Percentiles rank a stretch among this genome's conserved stretches.
Evolutionary conservation across 345 rosid genomes (phyloP).

Genomic region (Gossypium australe): DNA sequence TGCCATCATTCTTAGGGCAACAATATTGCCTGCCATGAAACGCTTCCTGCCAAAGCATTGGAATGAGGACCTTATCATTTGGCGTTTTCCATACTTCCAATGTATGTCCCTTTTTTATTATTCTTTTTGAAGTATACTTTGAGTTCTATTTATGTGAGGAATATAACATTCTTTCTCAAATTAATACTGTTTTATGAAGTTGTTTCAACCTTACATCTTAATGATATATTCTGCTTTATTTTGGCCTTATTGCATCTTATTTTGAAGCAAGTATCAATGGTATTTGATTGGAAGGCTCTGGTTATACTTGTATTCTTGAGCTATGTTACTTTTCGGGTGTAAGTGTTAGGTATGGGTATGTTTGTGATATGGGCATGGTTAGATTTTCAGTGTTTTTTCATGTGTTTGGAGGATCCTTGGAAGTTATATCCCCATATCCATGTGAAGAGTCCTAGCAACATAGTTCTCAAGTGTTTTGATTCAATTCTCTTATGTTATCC

Average conservation of each 20-base stretch:
- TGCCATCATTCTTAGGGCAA: constrained; percentile 56
- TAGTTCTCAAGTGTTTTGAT: not conserved
- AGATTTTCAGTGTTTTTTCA: too few relatives aligned
- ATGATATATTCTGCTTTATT: not conserved
- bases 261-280: not conserved
- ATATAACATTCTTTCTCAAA: too few relatives aligned
- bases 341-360: too few relatives aligned
- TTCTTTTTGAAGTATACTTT: not conserved
- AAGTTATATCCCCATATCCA: too few relatives aligned
- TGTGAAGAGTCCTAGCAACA: too few relatives aligned
- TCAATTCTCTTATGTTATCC: not conserved
- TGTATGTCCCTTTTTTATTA: constrained; percentile 43
- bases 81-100: constrained; percentile 74
- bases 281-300: not conserved
- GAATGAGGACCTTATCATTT: constrained; percentile 70
- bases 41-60: constrained; percentile 68
- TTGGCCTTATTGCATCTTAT: not conserved
- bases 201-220: not conserved
- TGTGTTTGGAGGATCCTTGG: too few relatives aligned
- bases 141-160: not conserved
- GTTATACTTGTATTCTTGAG: not conserved
- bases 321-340: not conserved
- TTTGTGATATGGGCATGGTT: too few relatives aligned
- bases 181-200: too few relatives aligned
- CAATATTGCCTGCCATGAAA: constrained; percentile 74